Evolutionary conservation across 2,329 filamentous ascomycete genomes (phyloP).

Genomic region (Xylariaceae sp.): DNA sequence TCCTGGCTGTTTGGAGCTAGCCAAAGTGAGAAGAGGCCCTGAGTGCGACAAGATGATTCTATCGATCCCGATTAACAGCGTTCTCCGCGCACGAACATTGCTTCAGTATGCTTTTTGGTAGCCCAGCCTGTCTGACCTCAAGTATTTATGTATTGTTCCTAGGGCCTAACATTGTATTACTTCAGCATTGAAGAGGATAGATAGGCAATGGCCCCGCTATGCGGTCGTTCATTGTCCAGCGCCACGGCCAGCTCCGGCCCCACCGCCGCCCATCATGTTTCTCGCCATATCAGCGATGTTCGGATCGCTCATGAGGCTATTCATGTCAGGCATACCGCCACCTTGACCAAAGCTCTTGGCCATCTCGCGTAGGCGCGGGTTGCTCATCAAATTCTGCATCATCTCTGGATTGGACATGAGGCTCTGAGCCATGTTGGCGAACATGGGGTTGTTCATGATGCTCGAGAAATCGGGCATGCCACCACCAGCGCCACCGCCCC

Average conservation of each 20-base stretch:
- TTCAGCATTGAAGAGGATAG: no score
- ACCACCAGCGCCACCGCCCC: constrained; percentile 59
- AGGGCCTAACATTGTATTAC: no score
- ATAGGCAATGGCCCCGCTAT: no score
- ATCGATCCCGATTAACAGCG: no score
- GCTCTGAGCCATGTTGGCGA: constrained; percentile 93
- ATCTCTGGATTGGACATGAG: constrained; percentile 95
- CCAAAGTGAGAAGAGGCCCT: no score
- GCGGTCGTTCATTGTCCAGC: constrained; percentile 14
- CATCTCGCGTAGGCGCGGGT: constrained; percentile 85
- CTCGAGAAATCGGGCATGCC: constrained; percentile 84
- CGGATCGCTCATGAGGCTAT: constrained; percentile 84
- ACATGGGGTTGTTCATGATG: constrained; percentile 98
- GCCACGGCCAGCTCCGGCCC: constrained; percentile 15
- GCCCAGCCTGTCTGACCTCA: no score
- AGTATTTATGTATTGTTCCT: no score
- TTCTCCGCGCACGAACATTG: no score
- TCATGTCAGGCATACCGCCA: constrained; percentile 86
- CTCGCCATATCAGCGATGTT: constrained; percentile 77
- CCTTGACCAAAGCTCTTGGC: constrained; percentile 71
- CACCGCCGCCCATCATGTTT: constrained; percentile 31
- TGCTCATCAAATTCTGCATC: constrained; percentile 90
- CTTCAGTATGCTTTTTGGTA: no score
- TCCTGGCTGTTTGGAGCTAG: no score
- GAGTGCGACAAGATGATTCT: no score